phyloP scores from a whole-genome alignment of 495 filamentous ascomycete species.

The Pyrenopolyporus hunteri region DNA sequence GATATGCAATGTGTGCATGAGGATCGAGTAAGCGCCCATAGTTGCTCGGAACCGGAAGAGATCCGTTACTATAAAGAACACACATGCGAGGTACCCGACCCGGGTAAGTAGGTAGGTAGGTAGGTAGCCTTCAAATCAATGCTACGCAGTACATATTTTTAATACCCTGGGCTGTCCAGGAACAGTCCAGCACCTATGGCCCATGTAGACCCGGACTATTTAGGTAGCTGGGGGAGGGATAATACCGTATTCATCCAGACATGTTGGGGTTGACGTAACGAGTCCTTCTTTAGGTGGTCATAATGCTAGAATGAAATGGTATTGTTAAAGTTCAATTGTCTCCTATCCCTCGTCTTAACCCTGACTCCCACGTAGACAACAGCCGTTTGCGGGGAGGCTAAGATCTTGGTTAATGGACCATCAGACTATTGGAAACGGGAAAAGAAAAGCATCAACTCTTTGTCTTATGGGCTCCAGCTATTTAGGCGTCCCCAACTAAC shows the following conservation, averaged over 20 bases:
- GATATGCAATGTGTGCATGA: conserved; percentile 1
- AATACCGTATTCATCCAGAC: conserved; percentile 11
- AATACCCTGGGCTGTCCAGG: no score
- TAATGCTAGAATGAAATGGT: background rate
- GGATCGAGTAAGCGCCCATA: no score
- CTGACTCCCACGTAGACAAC: no score
- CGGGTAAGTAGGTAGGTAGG: no score
- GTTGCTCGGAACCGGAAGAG: no score
- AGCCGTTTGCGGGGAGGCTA: conserved; percentile 4
- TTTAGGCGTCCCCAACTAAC: background rate
- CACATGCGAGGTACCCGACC: no score
- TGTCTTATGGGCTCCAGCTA: background rate
- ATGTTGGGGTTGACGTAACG: background rate
- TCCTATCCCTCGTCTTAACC: no score
- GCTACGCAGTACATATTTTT: background rate
- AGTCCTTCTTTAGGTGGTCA: no score
- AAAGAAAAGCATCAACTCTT: conserved; percentile 7
- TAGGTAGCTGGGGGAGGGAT: conserved; percentile 12
- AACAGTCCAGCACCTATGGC: conserved; percentile 1
- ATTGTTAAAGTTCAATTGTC: background rate
- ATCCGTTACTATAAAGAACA: no score
- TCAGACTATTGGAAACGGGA: conserved; percentile 24
- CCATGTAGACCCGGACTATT: background rate
- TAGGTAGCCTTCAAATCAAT: no score
- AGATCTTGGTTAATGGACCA: conserved; percentile 5